Conservation (phyloP, 176 grass and related monocot species). For the Saccharum officinarum region DNA sequence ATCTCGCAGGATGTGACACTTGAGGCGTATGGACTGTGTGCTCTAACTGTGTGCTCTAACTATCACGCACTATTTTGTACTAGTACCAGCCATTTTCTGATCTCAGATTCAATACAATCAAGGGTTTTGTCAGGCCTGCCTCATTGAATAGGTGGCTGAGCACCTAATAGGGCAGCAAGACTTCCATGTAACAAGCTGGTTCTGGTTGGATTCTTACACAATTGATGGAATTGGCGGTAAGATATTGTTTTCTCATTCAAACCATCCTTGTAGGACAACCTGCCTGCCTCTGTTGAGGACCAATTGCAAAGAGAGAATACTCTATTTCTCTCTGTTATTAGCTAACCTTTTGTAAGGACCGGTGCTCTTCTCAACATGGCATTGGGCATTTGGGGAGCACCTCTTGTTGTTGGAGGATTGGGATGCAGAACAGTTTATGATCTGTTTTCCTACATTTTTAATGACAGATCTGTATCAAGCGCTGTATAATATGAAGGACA, state of each 20-base stretch:
- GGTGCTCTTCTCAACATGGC: constrained; percentile 31
- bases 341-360: constrained; percentile 32
- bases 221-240: constrained; percentile 44
- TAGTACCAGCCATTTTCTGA: constrained; percentile 31
- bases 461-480: constrained; percentile 53
- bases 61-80: constrained; percentile 37
- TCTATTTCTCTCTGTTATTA: constrained; percentile 39
- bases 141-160: constrained; percentile 52
- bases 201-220: constrained; percentile 54
- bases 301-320: constrained; percentile 12
- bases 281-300: constrained; percentile 42
- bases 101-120: constrained; percentile 70
- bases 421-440: constrained; percentile 46
- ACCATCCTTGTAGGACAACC: constrained; percentile 37
- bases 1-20: constrained; percentile 36
- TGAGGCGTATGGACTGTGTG: constrained; percentile 39
- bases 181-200: constrained; percentile 53
- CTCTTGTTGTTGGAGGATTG: constrained; percentile 38
- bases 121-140: constrained; percentile 46
- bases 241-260: constrained; percentile 31
- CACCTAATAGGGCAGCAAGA: constrained; percentile 38
- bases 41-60: too few species aligned
- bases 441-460: constrained; percentile 36
- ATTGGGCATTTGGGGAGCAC: constrained; percentile 40
- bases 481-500: constrained; percentile 42